Evolutionary conservation across 305 asterid species (phyloP).

Genomic region (Fraxinus latifolia): DNA sequence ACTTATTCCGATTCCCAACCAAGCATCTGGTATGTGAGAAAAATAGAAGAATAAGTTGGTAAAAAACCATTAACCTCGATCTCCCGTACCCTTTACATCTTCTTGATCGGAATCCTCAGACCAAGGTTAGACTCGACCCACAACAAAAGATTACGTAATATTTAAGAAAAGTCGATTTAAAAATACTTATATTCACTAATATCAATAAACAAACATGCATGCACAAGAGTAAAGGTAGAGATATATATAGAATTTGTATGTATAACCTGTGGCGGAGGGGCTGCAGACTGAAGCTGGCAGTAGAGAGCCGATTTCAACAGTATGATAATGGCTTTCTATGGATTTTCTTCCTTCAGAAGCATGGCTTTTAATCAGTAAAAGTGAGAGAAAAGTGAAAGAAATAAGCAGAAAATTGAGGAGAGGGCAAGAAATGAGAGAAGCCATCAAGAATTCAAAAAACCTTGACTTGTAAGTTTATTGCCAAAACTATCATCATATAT

Average conservation of each 20-base stretch:
- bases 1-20: background rate
- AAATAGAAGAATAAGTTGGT: background rate
- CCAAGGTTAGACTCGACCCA: background rate
- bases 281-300: conserved; percentile 48
- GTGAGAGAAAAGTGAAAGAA: conserved; percentile 22
- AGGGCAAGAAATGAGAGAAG: conserved; percentile 22
- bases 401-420: conserved; percentile 19
- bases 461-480: conserved; percentile 5
- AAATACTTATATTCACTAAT: background rate
- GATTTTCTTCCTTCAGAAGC: conserved; percentile 29
- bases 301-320: conserved; percentile 43
- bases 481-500: conserved; percentile 6
- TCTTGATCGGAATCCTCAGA: background rate
- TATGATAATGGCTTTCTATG: conserved; percentile 29
- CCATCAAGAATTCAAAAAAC: conserved; percentile 22
- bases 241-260: background rate
- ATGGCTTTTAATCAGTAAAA: conserved; percentile 18
- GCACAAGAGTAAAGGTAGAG: background rate
- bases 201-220: background rate
- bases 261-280: conserved; percentile 33
- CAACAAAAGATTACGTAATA: background rate
- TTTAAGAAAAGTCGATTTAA: background rate
- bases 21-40: background rate
- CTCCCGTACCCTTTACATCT: background rate
- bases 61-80: background rate